Evolutionary conservation across 371 early-diverging fungal genomes (phyloP), one percentile per base, ranked within the genome.

Genomic region (Syncephalastrum racemosum): DNA sequence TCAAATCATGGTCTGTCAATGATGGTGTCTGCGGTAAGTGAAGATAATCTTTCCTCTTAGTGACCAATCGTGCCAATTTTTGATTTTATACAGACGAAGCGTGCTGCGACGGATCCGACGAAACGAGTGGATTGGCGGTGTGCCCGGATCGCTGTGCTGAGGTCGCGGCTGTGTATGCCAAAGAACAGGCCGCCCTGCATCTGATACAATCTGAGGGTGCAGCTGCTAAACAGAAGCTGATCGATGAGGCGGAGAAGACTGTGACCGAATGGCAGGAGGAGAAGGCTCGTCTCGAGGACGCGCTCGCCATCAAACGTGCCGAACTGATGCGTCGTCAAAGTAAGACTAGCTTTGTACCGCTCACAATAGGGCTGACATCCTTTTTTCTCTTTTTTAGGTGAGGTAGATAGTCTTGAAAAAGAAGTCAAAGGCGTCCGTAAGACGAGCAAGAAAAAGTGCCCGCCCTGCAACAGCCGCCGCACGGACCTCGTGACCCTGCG

Each of bases 71-170:
- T 24, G 55, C 50, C 23, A 15, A 14, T 22, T 18, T n/a, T 24
- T 6, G 16, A n/a, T 56, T 0, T 16, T 36, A 7, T 36, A 41
- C 49, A 84, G 90, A 97, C 61, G 82, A 85, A 15, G 91, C 91
- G 46, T 97, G 98, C 68, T 97, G 98, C 62, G 96, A 96, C 65
- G 98, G 98, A 2, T 81, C 88, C 0, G 97, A 97, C 61, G 98
- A 97, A 67, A 83, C 77, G 54, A 69, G 70, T 19, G 79, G 81
- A 0, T 49, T 59, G 15, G 71, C 78, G 0, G 23, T 53, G 5
- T 97, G 98, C 58, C 87, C 88, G 15, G 80, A 95, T 67, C 65
- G 61, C 4, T 97, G 98, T 59, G 67, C 68, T 18, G 68, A 84
- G 51, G 68, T 83, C 3, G 91, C 84, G 2, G 69, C 73, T 8